phyloP scores from a whole-genome alignment of 2,329 filamentous ascomycete genomes.

The Epichloe coenophiala region DNA sequence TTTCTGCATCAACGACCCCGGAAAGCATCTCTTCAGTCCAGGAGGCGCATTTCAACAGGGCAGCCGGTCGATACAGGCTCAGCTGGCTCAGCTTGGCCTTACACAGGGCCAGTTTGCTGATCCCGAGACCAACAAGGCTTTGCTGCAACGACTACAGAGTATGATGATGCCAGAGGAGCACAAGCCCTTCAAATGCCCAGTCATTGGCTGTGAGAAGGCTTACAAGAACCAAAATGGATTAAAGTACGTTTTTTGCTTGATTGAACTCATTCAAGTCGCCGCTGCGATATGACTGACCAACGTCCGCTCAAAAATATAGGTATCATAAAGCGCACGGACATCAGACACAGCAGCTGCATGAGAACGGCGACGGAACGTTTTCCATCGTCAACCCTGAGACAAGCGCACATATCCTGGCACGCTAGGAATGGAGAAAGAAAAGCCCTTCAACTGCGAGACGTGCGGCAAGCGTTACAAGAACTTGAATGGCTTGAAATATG shows the following conservation, averaged over 20 bases:
- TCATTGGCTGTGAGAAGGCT: conserved; percentile 96
- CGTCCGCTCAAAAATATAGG: conserved; percentile 20
- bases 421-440: conserved; percentile 99
- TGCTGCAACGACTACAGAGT: conserved; percentile 44
- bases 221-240: conserved; percentile 99
- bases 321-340: conserved; percentile 77
- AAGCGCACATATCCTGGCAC: conserved; percentile 85
- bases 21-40: conserved; percentile 82
- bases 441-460: conserved; percentile 92
- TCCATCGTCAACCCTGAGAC: conserved; percentile 97
- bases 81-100: conserved; percentile 59
- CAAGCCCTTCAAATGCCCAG: conserved; percentile 94
- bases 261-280: neutral
- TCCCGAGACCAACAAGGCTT: conserved; percentile 52
- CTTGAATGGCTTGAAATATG: conserved; percentile 93
- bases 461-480: conserved; percentile 99
- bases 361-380: conserved; percentile 93
- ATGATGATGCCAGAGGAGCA: conserved; percentile 72
- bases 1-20: conserved; percentile 77
- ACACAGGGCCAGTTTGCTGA: conserved; percentile 66
- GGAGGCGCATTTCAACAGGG: conserved; percentile 57
- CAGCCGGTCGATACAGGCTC: conserved; percentile 51
- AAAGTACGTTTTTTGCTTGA: conserved; percentile 47
- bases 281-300: neutral
- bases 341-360: conserved; percentile 89